Percentiles rank a stretch among this genome's conserved stretches.
phyloP scores from a whole-genome alignment of 179 eudicot species.

The Vitellaria paradoxa region DNA sequence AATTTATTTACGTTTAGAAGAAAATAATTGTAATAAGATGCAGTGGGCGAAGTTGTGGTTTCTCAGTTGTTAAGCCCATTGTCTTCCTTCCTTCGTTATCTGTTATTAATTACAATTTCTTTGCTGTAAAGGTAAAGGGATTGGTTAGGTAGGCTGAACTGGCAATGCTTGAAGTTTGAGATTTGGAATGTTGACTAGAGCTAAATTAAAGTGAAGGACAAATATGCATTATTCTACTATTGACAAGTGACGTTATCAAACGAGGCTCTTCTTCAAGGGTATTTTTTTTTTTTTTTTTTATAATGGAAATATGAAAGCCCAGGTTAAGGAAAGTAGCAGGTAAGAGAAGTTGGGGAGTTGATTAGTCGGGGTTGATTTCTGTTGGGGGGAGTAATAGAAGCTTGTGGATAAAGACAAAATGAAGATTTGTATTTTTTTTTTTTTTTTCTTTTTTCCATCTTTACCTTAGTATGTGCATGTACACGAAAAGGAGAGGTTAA shows the following conservation, averaged over 20 bases:
- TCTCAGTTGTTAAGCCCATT: background rate
- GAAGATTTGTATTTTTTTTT: no score
- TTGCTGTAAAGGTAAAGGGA: background rate
- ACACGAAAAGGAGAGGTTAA: no score
- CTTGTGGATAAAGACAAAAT: slow-evolving; percentile 5
- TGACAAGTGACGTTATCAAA: no score
- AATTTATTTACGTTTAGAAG: slow-evolving; percentile 12
- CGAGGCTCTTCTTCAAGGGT: no score
- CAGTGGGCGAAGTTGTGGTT: slow-evolving; percentile 7
- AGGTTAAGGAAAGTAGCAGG: no score
- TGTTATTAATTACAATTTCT: background rate
- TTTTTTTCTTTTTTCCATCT: background rate
- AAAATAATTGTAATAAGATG: slow-evolving; percentile 8
- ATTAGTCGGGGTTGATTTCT: background rate
- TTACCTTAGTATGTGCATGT: no score
- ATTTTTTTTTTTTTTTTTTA: no score
- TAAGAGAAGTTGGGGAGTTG: background rate
- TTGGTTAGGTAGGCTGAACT: background rate
- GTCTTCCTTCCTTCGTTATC: no score
- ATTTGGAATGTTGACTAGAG: background rate
- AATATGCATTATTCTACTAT: background rate
- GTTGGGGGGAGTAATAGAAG: background rate
- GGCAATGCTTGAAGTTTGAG: background rate
- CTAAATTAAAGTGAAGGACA: no score
- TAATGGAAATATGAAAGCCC: no score